phyloP scores from a whole-genome alignment of 208 protist species.

The Leishmania turanica region DNA sequence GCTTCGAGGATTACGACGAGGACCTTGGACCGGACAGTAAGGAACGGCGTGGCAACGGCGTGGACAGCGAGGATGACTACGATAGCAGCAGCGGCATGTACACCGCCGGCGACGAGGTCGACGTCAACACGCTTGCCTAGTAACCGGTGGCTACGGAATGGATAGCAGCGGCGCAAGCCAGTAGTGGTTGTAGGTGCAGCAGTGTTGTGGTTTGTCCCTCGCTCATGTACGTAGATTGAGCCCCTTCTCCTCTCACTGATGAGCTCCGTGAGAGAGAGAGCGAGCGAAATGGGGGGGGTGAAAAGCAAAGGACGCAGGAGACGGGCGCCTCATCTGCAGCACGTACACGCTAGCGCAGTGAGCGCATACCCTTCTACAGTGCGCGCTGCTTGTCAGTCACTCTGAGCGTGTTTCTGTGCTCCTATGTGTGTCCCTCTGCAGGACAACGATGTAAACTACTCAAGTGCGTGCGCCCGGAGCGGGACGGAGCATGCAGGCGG shows the following conservation, averaged over 20 bases:
- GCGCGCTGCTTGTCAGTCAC: not conserved
- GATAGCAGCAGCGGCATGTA: conserved; percentile 4
- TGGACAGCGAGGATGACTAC: not conserved
- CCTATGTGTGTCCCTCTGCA: not conserved
- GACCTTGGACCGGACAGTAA: conserved; percentile 5
- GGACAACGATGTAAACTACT: conserved; percentile 1
- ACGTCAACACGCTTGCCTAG: conserved; percentile 1
- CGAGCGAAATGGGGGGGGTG: too few species aligned
- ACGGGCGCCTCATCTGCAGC: too few species aligned
- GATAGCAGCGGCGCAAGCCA: not conserved
- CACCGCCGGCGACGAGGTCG: conserved; percentile 1
- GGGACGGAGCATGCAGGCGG: not conserved
- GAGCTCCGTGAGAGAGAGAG: too few species aligned
- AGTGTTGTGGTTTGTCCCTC: not conserved
- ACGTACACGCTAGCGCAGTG: not conserved
- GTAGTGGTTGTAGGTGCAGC: not conserved
- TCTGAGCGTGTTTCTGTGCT: not conserved
- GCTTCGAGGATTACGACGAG: conserved; percentile 91
- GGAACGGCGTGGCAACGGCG: conserved; percentile 1
- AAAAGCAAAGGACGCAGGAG: not conserved
- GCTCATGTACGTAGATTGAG: conserved; percentile 3
- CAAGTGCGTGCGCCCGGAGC: not conserved
- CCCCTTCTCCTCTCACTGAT: not conserved
- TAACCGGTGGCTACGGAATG: not conserved
- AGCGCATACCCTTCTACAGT: not conserved